Evolutionary conservation across 306 rosid genomes (phyloP).

Genomic region (Corylus americana): DNA sequence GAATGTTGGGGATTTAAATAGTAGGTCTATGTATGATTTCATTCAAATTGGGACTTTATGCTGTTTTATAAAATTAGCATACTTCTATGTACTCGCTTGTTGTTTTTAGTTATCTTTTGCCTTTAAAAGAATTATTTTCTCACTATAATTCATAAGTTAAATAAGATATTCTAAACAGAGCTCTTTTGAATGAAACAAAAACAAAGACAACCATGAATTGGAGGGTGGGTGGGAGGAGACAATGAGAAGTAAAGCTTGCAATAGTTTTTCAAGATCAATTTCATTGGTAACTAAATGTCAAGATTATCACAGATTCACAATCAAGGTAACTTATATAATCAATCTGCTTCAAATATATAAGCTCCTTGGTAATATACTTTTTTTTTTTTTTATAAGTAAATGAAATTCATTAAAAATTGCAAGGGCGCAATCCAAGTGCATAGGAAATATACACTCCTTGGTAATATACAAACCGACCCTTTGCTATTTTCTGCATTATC

Average conservation of each 20-base stretch:
- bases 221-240: not conserved
- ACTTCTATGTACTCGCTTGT: not conserved
- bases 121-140: not conserved
- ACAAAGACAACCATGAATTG: not conserved
- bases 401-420: too few species aligned
- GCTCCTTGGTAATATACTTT: not conserved
- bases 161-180: conserved; percentile 1
- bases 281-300: not conserved
- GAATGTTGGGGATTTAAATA: not conserved
- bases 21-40: not conserved
- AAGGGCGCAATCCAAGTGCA: too few species aligned
- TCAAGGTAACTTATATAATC: not conserved
- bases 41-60: not conserved
- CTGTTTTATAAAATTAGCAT: not conserved
- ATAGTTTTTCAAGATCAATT: not conserved
- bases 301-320: not conserved
- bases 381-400: too few species aligned
- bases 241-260: not conserved
- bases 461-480: conserved; percentile 57
- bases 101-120: not conserved
- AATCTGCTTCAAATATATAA: conserved; percentile 23
- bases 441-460: not conserved
- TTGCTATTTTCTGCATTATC: conserved; percentile 82
- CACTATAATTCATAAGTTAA: not conserved
- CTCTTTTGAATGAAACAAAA: not conserved